Evolutionary conservation across 495 filamentous ascomycete genomes (phyloP).

Genomic region (Bathelium albidoporum): DNA sequence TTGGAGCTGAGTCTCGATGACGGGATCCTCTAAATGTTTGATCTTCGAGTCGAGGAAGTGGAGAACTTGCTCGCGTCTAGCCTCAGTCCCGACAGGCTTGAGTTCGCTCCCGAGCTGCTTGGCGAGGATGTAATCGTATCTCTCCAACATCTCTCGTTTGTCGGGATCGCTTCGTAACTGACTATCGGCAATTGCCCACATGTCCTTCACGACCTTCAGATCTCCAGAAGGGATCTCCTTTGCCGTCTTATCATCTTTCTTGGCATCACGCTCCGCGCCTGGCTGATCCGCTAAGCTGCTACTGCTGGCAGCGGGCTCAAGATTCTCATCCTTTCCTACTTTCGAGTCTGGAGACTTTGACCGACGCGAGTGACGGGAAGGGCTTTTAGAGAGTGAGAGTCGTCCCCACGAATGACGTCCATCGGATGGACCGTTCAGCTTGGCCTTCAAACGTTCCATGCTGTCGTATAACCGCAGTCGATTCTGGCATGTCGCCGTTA

Average conservation of each 20-base stretch:
- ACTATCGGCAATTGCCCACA: background rate
- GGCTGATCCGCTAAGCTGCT: background rate
- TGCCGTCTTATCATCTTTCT: background rate
- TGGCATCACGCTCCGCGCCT: background rate
- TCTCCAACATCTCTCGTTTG: background rate
- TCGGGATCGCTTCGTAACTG: background rate
- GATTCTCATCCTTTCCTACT: background rate
- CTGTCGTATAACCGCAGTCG: background rate
- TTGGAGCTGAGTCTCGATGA: background rate
- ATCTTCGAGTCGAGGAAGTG: background rate
- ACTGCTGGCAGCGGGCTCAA: background rate
- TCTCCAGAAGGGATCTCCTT: background rate
- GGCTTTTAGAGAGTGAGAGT: background rate
- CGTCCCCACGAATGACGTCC: background rate
- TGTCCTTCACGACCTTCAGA: background rate
- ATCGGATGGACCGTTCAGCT: background rate
- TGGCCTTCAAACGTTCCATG: background rate
- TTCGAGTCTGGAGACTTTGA: background rate
- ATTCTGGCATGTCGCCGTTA: background rate
- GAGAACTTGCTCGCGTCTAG: background rate
- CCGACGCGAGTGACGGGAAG: background rate
- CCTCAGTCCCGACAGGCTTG: background rate
- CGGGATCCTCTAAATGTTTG: background rate
- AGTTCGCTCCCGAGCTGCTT: background rate
- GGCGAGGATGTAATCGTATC: background rate